Conservation (phyloP, 2,329 filamentous ascomycete genomes). For the Colletotrichum kahawae region DNA sequence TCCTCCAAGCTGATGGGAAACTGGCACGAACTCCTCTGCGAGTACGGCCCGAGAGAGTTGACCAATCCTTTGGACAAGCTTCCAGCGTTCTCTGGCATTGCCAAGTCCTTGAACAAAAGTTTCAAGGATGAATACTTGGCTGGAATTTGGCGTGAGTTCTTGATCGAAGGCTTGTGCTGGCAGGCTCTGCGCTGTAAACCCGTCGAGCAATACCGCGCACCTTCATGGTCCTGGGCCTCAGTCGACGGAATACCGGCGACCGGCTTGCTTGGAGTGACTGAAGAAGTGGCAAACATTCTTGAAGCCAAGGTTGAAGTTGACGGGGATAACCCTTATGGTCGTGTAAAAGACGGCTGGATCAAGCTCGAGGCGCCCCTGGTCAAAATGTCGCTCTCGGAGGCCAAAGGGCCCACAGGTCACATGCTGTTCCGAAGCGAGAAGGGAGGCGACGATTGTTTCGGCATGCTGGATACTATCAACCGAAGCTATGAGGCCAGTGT, state of each 20-base stretch:
- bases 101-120: conserved; percentile 25
- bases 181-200: background rate
- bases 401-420: background rate
- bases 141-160: conserved; percentile 28
- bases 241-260: background rate
- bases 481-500: background rate
- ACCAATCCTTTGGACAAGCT: conserved; percentile 28
- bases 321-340: conserved; percentile 16
- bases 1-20: background rate
- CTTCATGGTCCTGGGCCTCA: conserved; percentile 15
- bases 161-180: conserved; percentile 8
- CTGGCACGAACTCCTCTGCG: background rate
- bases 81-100: conserved; percentile 34
- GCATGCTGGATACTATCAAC: background rate
- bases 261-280: background rate
- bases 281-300: background rate
- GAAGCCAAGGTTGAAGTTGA: conserved; percentile 6
- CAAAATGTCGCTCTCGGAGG: background rate
- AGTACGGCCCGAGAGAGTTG: conserved; percentile 18
- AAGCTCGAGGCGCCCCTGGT: conserved; percentile 9
- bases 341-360: conserved; percentile 10
- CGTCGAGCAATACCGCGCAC: background rate
- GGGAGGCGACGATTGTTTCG: background rate
- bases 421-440: background rate
- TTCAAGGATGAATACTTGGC: conserved; percentile 30